Evolutionary conservation across 495 filamentous ascomycete genomes (phyloP), one percentile per base, ranked within the genome.

Genomic region (Penicillium goetzii): DNA sequence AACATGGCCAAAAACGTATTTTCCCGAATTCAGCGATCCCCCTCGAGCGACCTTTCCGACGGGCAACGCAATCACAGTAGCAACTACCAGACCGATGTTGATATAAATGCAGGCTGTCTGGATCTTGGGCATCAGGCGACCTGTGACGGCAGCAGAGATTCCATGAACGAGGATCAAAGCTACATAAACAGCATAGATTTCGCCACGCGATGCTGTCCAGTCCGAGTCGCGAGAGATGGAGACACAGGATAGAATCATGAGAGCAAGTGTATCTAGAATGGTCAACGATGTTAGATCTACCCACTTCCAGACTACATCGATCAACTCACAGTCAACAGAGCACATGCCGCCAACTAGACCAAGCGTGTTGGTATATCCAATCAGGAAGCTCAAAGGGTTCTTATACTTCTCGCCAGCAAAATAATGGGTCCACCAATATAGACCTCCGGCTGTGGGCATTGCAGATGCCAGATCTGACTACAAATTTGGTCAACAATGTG

Each of bases 351-450:
- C 87, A 36, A 90, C 81, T 12, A 90, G 70, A 4, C 88, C 88
- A n/a, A 90, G 72, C 2, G 84, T 90, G 68, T 90, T 90, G 73
- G 84, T 88, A 66, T 90, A 90, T 21, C 88, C 88, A 36, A 90
- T 86, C 56, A 90, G 66, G 65, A 90, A 90, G 64, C 85, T 85
- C 11, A 90, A 69, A 8, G 85, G 80, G 61, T 85, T 88, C 43
- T 87, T 81, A 30, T 76, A 85, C 59, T 81, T 83, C 2, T 81
- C 79, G 2, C 79, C 82, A 17, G 85, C 81, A 63, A 90, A 89
- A 67, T 84, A 88, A 70, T 89, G 87, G n/a, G 88, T 90, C 88
- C 87, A 89, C 80, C 82, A 89, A 70, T 89, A 89, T 3, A 90
- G 69, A 12, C 87, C 87, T 5, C 88, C 88, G 9, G 83, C 84